Evolutionary conservation across 768 basidiomycete genomes (phyloP).

Genomic region (Tephrocybe sp.): DNA sequence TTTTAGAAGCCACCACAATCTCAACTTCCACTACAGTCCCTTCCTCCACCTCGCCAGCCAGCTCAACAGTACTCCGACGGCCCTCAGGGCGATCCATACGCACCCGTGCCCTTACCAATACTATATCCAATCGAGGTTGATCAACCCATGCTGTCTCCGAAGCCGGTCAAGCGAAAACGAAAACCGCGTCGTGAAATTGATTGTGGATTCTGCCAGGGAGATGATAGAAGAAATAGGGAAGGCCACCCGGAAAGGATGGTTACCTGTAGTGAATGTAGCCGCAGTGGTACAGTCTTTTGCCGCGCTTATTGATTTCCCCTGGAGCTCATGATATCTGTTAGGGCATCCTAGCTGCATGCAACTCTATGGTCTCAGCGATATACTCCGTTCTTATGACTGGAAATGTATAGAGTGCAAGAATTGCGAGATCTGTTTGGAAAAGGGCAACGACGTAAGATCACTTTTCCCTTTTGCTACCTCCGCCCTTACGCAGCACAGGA

Average conservation of each 20-base stretch:
- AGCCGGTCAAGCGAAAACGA: slow-evolving; percentile 49
- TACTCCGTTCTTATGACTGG: slow-evolving; percentile 79
- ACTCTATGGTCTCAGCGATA: slow-evolving; percentile 53
- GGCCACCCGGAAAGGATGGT: slow-evolving; percentile 68
- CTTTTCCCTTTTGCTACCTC: not conserved
- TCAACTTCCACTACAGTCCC: slow-evolving; percentile 21
- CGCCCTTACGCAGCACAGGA: slow-evolving; percentile 44
- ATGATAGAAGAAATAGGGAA: slow-evolving; percentile 55
- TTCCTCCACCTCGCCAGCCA: slow-evolving; percentile 29
- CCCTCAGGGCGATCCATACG: slow-evolving; percentile 83
- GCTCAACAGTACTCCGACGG: slow-evolving; percentile 64
- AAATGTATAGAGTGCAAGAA: slow-evolving; percentile 89
- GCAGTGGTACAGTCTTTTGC: slow-evolving; percentile 59
- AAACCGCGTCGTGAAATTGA: slow-evolving; percentile 53
- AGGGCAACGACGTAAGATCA: slow-evolving; percentile 83
- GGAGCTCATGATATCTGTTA: slow-evolving; percentile 25
- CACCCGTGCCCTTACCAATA: slow-evolving; percentile 56
- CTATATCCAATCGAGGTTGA: slow-evolving; percentile 51
- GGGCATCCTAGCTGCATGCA: slow-evolving; percentile 90
- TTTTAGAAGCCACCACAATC: slow-evolving; percentile 26
- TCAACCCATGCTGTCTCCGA: slow-evolving; percentile 37
- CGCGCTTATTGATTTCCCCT: not conserved
- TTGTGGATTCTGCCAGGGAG: slow-evolving; percentile 81
- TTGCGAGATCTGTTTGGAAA: slow-evolving; percentile 83
- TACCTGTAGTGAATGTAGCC: slow-evolving; percentile 79